Percentiles rank a stretch among this genome's conserved stretches.
phyloP scores from a whole-genome alignment of 2,329 filamentous ascomycete genomes.

The Colletotrichum gloeosporioides region DNA sequence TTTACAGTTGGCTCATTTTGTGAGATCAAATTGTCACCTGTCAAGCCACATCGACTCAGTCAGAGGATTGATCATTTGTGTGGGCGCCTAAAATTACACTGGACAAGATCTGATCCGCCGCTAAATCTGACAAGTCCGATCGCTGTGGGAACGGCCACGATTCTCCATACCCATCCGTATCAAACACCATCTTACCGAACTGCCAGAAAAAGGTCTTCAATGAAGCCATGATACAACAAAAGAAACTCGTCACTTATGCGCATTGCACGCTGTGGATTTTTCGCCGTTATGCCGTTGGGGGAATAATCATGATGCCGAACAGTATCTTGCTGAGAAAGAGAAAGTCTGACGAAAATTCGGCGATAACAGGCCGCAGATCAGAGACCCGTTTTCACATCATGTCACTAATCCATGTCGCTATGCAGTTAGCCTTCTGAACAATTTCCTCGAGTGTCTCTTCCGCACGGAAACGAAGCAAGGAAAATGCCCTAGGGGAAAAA shows the following conservation, averaged over 20 bases:
- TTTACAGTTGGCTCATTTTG: not conserved
- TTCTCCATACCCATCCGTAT: not conserved
- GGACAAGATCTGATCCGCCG: conserved; percentile 1
- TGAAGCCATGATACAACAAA: not conserved
- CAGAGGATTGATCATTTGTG: not conserved
- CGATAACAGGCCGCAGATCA: not conserved
- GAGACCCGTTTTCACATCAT: not conserved
- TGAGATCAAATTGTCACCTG: not conserved
- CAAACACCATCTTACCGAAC: not conserved
- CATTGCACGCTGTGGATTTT: not conserved
- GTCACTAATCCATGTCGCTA: conserved; percentile 21
- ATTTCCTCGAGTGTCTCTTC: not conserved
- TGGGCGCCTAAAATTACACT: conserved; percentile 15
- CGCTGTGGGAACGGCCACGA: not conserved
- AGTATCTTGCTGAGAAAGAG: not conserved
- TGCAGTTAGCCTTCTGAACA: conserved; percentile 9
- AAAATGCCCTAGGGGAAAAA: not conserved
- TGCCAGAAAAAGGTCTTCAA: not conserved
- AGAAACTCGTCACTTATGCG: conserved; percentile 5
- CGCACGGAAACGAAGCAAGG: not conserved
- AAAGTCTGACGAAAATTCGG: not conserved
- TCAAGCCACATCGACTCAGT: not conserved
- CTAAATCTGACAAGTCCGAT: conserved; percentile 7
- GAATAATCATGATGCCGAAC: not conserved
- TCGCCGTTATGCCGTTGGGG: conserved; percentile 11